These are phyloP conservation scores for Oemleria cerasiformis DNA, from an alignment of 306 rosid species.

Conservation along the genomic window DNA sequence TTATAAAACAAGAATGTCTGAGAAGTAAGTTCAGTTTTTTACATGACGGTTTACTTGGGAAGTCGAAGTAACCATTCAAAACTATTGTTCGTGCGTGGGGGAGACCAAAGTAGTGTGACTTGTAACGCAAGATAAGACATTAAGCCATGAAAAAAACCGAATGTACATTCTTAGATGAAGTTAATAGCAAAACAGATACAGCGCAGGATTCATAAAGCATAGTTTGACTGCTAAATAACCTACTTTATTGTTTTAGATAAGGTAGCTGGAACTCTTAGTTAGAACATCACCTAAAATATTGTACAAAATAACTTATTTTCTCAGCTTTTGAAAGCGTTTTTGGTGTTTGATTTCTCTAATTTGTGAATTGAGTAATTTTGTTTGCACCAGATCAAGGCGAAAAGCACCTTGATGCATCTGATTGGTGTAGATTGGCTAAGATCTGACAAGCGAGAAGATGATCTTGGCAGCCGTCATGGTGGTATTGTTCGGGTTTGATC, in stretches of 20 bases:
- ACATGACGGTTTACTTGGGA: not conserved
- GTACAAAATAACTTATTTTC: not conserved
- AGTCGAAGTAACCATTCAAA: not conserved
- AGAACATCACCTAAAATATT: not conserved
- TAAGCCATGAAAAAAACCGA: not conserved
- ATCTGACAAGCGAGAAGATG: constrained; percentile 61
- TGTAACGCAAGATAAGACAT: constrained; percentile 1
- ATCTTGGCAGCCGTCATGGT: constrained; percentile 61
- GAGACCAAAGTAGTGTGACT: not conserved
- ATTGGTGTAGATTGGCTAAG: constrained; percentile 84
- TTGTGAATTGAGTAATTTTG: constrained; percentile 7
- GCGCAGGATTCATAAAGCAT: not conserved
- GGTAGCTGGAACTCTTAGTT: not conserved
- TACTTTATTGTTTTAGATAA: no score
- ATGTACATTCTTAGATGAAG: not conserved
- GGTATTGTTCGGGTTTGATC: constrained; percentile 69
- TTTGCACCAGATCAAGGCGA: constrained; percentile 60
- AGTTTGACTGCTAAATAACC: not conserved
- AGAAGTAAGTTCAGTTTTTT: not conserved
- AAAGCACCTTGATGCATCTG: constrained; percentile 61
- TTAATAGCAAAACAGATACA: not conserved
- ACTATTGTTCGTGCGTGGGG: not conserved
- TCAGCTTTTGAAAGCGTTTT: not conserved
- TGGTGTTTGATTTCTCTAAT: not conserved
- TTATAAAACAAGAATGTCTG: not conserved